Conservation (phyloP, 345 rosid species). For the Eucalyptus cladocalyx region DNA sequence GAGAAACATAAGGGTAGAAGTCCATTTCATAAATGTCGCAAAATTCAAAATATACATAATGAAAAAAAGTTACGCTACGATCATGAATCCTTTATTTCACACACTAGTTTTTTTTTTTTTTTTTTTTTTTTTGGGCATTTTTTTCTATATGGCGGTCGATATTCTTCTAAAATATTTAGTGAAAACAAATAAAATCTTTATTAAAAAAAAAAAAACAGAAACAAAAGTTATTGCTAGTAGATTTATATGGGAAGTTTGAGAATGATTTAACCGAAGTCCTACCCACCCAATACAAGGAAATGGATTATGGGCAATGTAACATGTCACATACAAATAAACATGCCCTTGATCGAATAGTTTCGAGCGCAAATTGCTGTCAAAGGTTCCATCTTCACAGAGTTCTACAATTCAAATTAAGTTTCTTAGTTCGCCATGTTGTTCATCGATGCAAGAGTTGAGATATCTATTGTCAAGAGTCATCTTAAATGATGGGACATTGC, state of each 20-base stretch:
- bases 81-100: not conserved
- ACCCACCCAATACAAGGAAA: not conserved
- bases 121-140: too few species aligned
- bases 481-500: not conserved
- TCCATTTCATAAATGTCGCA: not conserved
- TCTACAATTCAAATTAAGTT: not conserved
- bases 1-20: not conserved
- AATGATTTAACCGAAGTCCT: not conserved
- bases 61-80: not conserved
- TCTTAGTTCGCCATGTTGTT: not conserved
- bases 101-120: not conserved
- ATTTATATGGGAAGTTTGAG: not conserved
- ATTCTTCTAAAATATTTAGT: not conserved
- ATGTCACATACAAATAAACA: fast-evolving
- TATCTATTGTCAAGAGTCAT: not conserved
- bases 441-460: not conserved
- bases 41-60: not conserved
- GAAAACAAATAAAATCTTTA: not conserved
- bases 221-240: not conserved
- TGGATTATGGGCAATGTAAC: not conserved
- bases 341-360: fast-evolving
- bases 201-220: too few species aligned
- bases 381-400: not conserved
- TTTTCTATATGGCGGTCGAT: not conserved
- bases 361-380: fast-evolving